Evolutionary conservation across 495 filamentous ascomycete species (phyloP).

Genomic region (Penicillium cinerascens): DNA sequence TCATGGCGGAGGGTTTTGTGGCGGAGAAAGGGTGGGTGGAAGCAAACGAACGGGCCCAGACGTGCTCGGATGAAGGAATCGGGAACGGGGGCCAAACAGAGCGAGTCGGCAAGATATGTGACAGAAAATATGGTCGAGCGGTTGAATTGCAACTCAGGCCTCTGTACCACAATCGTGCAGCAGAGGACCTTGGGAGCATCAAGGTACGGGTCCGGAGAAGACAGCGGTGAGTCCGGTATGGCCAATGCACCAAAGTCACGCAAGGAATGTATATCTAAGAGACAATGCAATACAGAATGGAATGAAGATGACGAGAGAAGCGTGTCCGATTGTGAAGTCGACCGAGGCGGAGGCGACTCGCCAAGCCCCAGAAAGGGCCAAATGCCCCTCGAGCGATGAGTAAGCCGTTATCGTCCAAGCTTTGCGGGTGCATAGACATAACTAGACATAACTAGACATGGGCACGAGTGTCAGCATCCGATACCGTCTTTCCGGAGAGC

Average conservation of each 20-base stretch:
- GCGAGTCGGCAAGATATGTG: slow-evolving; percentile 15
- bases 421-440: too few relatives aligned
- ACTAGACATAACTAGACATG: too few relatives aligned
- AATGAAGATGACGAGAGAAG: slow-evolving; percentile 7
- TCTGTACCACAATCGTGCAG: slow-evolving; percentile 33
- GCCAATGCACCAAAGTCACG: neutral
- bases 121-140: slow-evolving; percentile 16
- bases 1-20: slow-evolving; percentile 31
- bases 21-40: slow-evolving; percentile 20
- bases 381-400: neutral
- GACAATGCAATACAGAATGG: neutral
- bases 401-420: too few relatives aligned
- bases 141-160: slow-evolving; percentile 24
- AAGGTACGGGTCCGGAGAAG: slow-evolving; percentile 15
- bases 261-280: neutral
- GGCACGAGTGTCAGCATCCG: too few relatives aligned
- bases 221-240: slow-evolving; percentile 2
- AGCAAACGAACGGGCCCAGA: slow-evolving; percentile 20
- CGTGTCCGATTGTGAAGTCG: slow-evolving; percentile 1
- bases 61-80: slow-evolving; percentile 16
- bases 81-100: slow-evolving; percentile 12
- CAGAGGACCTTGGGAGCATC: slow-evolving; percentile 47
- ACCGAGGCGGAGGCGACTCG: slow-evolving; percentile 5
- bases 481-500: too few relatives aligned
- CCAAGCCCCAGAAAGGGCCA: neutral